Evolutionary conservation across 306 rosid species (phyloP).

Genomic region (Acacia confusa): DNA sequence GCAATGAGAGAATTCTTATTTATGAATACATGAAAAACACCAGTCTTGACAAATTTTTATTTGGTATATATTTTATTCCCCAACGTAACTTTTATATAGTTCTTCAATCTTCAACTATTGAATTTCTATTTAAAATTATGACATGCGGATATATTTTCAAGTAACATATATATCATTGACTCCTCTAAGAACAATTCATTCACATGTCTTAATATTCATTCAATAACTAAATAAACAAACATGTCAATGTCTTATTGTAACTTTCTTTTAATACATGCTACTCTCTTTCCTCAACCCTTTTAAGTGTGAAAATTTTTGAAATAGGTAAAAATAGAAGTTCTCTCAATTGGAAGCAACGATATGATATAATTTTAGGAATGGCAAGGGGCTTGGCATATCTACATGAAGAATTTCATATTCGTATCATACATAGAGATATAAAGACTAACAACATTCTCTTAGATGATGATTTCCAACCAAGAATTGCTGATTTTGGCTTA

Average conservation of each 20-base stretch:
- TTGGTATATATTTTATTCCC: neutral
- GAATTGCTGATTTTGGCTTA: neutral
- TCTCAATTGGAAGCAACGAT: neutral
- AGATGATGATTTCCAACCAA: neutral
- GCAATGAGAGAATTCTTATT: neutral
- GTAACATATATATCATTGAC: neutral
- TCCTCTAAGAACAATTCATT: neutral
- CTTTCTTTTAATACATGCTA: neutral
- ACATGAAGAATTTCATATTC: neutral
- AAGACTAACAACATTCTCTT: neutral
- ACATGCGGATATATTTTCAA: neutral
- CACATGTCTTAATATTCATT: too few relatives aligned
- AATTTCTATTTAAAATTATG: neutral
- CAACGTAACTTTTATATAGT: neutral
- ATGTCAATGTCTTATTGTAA: too few relatives aligned
- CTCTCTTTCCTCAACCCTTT: neutral
- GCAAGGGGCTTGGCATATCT: neutral
- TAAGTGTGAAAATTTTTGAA: neutral
- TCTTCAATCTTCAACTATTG: neutral
- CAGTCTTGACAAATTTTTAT: neutral
- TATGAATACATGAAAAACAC: neutral
- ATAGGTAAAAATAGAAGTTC: conserved; percentile 41
- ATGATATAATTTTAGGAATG: neutral
- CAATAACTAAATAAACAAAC: neutral
- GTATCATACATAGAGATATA: neutral